Base-by-base conservation (phyloP, 2,329 filamentous ascomycete genomes). In the Metarhizium brunneum region DNA sequence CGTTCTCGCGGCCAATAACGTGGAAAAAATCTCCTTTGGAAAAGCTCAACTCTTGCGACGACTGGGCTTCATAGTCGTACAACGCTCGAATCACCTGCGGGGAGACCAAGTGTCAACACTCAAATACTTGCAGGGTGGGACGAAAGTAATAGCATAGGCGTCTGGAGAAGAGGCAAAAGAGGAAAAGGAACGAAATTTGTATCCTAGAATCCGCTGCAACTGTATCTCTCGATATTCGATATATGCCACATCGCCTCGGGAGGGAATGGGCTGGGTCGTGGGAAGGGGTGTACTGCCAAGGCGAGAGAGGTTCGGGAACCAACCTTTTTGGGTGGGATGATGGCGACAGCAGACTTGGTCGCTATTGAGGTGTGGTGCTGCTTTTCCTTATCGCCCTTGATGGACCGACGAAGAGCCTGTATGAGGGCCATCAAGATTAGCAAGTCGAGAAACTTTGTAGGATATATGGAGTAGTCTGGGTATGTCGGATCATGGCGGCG, bases 21-120 rank as follows among this genome's bases (percentile, higher is more conserved):
- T 97, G 92, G 70, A 99, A 94, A 72, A 97, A 99, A 71, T 99
- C 94, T 67, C 94, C 94, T 69, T 90, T 88, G 62, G 86, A 90
- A 73, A 99, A 99, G 69, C 88, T 87, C 65, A 99, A 79, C 75
- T 96, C 86, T 69, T 92, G 87, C 54, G 75, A 74, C 58, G 84
- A 83, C 66, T 87, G 82, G 57, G 91, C 88, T 66, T 87, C 82
- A 74, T 95, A 95, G 71, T 95, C 90, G 79, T 95, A 96, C 57
- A 96, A 86, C 35, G 94, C 94, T 77, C 92, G 91, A 71, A 99
- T 99, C 58, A 99, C 92, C 92, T 96, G 42, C 54, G 51, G 20
- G 13, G 11, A 13, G 25, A 52, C 30, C n/a, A 49, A 4, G 4
- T 4, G 43, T 40, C 36, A 50, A 53, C 49, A 25, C 52, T 18